Conservation (phyloP, 2,329 filamentous ascomycete species). For the Aspergillus ochraceus region DNA sequence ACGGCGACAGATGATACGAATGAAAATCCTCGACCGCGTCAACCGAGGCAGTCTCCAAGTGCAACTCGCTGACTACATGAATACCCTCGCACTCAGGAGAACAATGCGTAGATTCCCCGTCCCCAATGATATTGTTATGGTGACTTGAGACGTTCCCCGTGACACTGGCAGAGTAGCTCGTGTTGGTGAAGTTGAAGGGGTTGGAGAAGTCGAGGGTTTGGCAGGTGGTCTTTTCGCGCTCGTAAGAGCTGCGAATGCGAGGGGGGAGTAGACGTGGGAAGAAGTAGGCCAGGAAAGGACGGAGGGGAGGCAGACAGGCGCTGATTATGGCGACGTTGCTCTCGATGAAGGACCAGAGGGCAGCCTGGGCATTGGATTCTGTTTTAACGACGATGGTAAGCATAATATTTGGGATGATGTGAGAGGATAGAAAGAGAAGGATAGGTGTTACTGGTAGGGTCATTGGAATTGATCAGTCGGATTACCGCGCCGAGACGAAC, state of each 20-base stretch:
- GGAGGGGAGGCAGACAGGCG: conserved; percentile 28
- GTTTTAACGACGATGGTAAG: background rate
- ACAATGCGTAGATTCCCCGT: background rate
- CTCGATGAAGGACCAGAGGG: conserved; percentile 33
- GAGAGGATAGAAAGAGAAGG: background rate
- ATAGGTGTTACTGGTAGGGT: conserved; percentile 21
- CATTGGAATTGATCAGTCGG: conserved; percentile 11
- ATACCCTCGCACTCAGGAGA: conserved; percentile 21
- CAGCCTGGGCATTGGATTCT: conserved; percentile 26
- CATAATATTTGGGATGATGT: background rate
- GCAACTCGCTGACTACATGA: conserved; percentile 29
- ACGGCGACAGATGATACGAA: background rate
- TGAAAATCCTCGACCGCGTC: background rate
- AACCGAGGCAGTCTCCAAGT: conserved; percentile 20
- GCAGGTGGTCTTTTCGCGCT: conserved; percentile 11
- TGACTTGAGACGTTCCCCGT: conserved; percentile 21
- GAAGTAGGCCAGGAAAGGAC: conserved; percentile 26
- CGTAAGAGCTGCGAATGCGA: conserved; percentile 15
- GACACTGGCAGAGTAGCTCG: conserved; percentile 27
- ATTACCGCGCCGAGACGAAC: conserved; percentile 23
- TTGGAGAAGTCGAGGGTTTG: background rate
- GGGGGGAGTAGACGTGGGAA: conserved; percentile 25
- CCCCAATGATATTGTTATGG: conserved; percentile 5
- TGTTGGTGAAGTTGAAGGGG: conserved; percentile 12
- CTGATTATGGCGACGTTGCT: conserved; percentile 33